These are phyloP conservation scores for Priceomyces melissophilus DNA, from an alignment of 805 yeast genomes.

Conservation along the genomic window DNA sequence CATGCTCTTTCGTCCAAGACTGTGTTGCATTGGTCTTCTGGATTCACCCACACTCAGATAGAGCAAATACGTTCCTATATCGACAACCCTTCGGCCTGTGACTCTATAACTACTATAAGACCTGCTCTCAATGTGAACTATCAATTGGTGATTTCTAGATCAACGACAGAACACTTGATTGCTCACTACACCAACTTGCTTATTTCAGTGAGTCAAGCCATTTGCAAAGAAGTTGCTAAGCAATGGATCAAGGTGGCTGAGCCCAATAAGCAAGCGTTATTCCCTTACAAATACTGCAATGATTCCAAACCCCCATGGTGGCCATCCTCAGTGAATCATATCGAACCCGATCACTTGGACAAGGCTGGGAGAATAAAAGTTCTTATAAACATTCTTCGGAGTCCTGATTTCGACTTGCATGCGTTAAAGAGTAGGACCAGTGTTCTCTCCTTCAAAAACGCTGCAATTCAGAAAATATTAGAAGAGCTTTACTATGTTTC, in stretches of 20 bases:
- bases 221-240: conserved; percentile 61
- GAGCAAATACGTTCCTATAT: conserved; percentile 1
- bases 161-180: conserved; percentile 5
- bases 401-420: conserved; percentile 12
- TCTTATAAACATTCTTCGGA: conserved; percentile 38
- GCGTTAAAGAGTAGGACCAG: conserved; percentile 11
- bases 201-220: conserved; percentile 18
- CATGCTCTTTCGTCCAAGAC: neutral
- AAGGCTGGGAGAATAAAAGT: conserved; percentile 54
- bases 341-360: conserved; percentile 70
- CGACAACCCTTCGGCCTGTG: conserved; percentile 1
- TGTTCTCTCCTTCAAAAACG: conserved; percentile 8
- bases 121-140: conserved; percentile 9
- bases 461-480: conserved; percentile 11
- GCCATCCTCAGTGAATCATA: conserved; percentile 58
- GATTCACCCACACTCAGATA: conserved; percentile 1
- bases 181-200: conserved; percentile 17
- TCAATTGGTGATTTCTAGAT: conserved; percentile 2
- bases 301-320: conserved; percentile 63
- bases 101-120: conserved; percentile 7
- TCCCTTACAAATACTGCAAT: conserved; percentile 58
- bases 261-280: conserved; percentile 60
- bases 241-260: conserved; percentile 64
- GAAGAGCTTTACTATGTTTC: conserved; percentile 25
- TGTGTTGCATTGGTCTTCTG: conserved; percentile 1